Evolutionary conservation across 163 green algal species (phyloP).

Genomic region (Prototheca cutis): DNA sequence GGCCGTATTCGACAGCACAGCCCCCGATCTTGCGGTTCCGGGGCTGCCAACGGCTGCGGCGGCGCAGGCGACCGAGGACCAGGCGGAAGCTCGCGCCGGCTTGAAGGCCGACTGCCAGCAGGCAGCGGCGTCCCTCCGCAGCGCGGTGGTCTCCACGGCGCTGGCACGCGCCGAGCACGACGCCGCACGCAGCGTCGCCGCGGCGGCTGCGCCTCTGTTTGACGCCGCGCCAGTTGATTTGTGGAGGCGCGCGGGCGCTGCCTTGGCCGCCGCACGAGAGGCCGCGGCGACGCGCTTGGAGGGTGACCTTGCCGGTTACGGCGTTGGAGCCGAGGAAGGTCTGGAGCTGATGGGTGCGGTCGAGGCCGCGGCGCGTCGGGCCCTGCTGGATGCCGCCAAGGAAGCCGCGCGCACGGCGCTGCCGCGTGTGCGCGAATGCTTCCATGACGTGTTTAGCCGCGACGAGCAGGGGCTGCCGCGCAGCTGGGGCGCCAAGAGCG

Average conservation of each 20-base stretch:
- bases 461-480: slow-evolving; percentile 62
- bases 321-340: slow-evolving; percentile 23
- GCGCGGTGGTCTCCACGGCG: slow-evolving; percentile 22
- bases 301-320: slow-evolving; percentile 41
- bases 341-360: slow-evolving; percentile 20
- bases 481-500: slow-evolving; percentile 55
- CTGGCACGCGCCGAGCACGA: slow-evolving; percentile 22
- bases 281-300: slow-evolving; percentile 4
- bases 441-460: slow-evolving; percentile 58
- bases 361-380: slow-evolving; percentile 4
- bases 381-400: slow-evolving; percentile 33
- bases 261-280: slow-evolving; percentile 5
- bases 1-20: slow-evolving; percentile 28
- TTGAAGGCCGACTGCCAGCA: background rate
- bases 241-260: slow-evolving; percentile 42
- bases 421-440: slow-evolving; percentile 74
- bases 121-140: background rate
- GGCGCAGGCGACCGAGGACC: background rate
- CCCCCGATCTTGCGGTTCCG: slow-evolving; percentile 23
- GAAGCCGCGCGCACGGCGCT: slow-evolving; percentile 73
- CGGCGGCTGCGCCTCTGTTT: slow-evolving; percentile 48
- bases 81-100: background rate
- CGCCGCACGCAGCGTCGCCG: slow-evolving; percentile 23
- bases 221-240: slow-evolving; percentile 49
- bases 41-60: background rate